Percentiles rank a stretch among this genome's conserved stretches.
Evolutionary conservation across 306 rosid genomes (phyloP).

Genomic region (Sechiopsis laciniata): DNA sequence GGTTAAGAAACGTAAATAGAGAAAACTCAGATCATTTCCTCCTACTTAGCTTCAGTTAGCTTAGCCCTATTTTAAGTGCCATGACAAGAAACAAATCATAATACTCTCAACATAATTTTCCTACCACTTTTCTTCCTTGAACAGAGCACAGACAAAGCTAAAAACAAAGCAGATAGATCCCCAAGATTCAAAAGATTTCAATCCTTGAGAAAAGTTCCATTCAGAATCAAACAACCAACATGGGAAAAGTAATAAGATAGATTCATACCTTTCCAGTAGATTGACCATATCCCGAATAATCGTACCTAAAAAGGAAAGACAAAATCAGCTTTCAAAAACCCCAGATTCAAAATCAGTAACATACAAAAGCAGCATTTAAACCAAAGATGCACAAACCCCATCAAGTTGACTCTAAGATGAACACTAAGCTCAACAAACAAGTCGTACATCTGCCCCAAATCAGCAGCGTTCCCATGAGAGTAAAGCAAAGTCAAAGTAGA

Average conservation of each 20-base stretch:
- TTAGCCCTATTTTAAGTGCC: neutral
- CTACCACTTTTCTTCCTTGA: neutral
- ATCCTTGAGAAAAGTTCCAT: neutral
- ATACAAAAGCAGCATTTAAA: neutral
- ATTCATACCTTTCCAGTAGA: conserved; percentile 81
- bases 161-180: neutral
- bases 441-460: conserved; percentile 97
- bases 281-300: conserved; percentile 86
- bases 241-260: conserved; percentile 6
- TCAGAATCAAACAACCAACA: neutral
- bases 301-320: conserved; percentile 49
- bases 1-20: neutral
- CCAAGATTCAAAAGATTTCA: neutral
- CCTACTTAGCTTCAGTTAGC: neutral
- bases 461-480: conserved; percentile 96
- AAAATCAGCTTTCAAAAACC: conserved; percentile 2
- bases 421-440: conserved; percentile 71
- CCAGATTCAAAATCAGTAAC: conserved; percentile 16
- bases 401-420: conserved; percentile 75
- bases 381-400: conserved; percentile 48
- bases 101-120: neutral
- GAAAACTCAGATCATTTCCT: neutral
- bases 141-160: conserved; percentile 17
- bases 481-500: conserved; percentile 68
- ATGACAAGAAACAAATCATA: conserved; percentile 8